A percentile compares a stretch with the other conserved stretches of the same genome.
These are phyloP conservation scores for Naganishia friedmannii DNA, from an alignment of 768 basidiomycete genomes.

Conservation along the genomic window DNA sequence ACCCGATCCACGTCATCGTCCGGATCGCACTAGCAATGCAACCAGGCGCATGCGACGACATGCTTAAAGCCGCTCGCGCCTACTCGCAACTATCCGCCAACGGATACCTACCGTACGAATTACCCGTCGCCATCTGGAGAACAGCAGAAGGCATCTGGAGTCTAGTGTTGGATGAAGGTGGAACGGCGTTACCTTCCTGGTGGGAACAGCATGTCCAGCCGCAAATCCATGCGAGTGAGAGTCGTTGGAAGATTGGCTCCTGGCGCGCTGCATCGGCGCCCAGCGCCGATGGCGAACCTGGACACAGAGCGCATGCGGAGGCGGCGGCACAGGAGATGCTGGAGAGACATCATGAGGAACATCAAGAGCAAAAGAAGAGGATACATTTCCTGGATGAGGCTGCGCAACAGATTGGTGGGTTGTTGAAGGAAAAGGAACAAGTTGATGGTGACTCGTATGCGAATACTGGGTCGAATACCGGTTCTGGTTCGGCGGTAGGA, in stretches of 20 bases:
- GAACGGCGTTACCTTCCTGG: not conserved
- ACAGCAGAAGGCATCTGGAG: conserved; percentile 21
- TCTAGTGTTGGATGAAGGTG: conserved; percentile 5
- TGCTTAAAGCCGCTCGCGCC: conserved; percentile 10
- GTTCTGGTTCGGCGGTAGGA: not conserved
- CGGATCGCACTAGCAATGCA: conserved; percentile 2
- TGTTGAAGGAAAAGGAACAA: conserved; percentile 7
- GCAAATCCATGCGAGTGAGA: conserved; percentile 17
- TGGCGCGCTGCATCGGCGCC: not conserved
- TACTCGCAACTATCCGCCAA: conserved; percentile 14
- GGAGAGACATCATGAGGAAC: not conserved
- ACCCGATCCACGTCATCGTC: not conserved
- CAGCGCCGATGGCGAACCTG: not conserved
- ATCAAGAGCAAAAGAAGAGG: conserved; percentile 8
- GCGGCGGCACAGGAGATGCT: not conserved
- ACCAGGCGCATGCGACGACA: conserved; percentile 18
- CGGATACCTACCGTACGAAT: conserved; percentile 5
- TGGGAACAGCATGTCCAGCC: conserved; percentile 20
- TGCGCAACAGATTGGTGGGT: not conserved
- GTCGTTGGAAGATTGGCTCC: conserved; percentile 14
- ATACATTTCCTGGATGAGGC: conserved; percentile 10
- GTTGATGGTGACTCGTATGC: not conserved
- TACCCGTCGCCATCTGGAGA: conserved; percentile 15
- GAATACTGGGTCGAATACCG: not conserved
- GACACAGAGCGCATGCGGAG: not conserved